Percentiles rank a stretch among this genome's conserved stretches.
These are phyloP conservation scores for Echria macrotheca DNA, from an alignment of 495 filamentous ascomycete species.

Conservation along the genomic window DNA sequence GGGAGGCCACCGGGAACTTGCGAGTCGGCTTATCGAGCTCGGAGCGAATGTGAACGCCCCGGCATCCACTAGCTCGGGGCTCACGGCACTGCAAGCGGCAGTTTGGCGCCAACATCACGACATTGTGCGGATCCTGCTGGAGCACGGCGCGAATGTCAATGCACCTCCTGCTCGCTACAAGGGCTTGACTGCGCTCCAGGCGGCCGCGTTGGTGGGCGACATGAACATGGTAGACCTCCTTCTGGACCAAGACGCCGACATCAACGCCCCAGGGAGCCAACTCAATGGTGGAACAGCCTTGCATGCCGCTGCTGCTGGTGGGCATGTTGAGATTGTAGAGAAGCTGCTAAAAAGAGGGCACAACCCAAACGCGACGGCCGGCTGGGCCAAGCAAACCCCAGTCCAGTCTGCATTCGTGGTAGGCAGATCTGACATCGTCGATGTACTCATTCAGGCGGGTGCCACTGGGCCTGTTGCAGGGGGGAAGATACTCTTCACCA, in stretches of 20 bases:
- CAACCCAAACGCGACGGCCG: neutral
- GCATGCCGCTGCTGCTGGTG: slow-evolving; percentile 23
- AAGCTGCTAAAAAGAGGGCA: neutral
- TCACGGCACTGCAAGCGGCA: slow-evolving; percentile 27
- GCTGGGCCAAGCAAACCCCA: neutral
- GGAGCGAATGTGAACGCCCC: slow-evolving; percentile 30
- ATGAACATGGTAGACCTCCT: slow-evolving; percentile 20
- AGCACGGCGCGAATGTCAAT: slow-evolving; percentile 20
- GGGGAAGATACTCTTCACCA: neutral
- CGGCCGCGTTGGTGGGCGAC: slow-evolving; percentile 21
- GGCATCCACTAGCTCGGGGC: slow-evolving; percentile 11
- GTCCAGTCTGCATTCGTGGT: neutral
- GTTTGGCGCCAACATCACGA: neutral
- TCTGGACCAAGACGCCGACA: slow-evolving; percentile 24
- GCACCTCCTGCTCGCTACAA: slow-evolving; percentile 15
- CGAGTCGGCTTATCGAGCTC: slow-evolving; percentile 19
- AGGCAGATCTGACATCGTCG: neutral
- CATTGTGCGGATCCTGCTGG: slow-evolving; percentile 18
- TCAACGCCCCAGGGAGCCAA: slow-evolving; percentile 22
- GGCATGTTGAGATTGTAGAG: slow-evolving; percentile 19
- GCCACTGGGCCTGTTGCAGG: neutral
- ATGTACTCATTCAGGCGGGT: neutral
- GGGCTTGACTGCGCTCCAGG: slow-evolving; percentile 31
- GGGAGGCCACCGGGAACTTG: slow-evolving; percentile 13
- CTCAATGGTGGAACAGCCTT: slow-evolving; percentile 22